Percentiles rank a stretch among this genome's conserved stretches.
phyloP scores from a whole-genome alignment of 176 grass and related monocot genomes.

The Sorghum bicolor region DNA sequence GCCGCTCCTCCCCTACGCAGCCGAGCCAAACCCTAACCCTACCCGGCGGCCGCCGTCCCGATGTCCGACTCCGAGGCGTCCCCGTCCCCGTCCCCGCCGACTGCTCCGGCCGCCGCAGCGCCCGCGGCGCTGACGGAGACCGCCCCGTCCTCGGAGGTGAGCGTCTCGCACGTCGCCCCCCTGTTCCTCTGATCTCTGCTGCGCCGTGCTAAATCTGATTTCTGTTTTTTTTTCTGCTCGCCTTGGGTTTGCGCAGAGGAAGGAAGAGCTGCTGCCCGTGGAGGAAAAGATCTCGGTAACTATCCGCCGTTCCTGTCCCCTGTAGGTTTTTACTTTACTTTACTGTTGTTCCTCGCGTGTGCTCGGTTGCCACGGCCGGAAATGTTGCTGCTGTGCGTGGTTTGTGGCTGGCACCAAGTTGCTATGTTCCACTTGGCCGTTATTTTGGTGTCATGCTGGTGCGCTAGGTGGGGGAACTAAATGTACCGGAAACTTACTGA shows the following conservation, averaged over 20 bases:
- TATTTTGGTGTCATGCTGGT: neutral
- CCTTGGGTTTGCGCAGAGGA: conserved; percentile 29
- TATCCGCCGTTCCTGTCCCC: neutral
- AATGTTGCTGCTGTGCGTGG: neutral
- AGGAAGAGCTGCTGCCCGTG: conserved; percentile 54
- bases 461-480: neutral
- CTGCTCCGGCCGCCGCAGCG: conserved; percentile 6
- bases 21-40: conserved; percentile 49
- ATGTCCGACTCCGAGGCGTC: conserved; percentile 62
- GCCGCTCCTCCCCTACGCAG: neutral
- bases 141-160: conserved; percentile 42
- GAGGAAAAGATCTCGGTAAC: conserved; percentile 77
- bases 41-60: neutral
- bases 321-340: neutral
- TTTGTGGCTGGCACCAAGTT: neutral
- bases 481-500: neutral
- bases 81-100: conserved; percentile 22
- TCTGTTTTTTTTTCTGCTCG: neutral
- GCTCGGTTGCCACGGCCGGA: neutral
- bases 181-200: neutral
- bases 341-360: neutral
- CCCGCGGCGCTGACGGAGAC: neutral
- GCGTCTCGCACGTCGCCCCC: neutral
- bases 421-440: neutral
- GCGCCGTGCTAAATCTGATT: neutral